Evolutionary conservation across 1,284 basidiomycete genomes (phyloP).

Genomic region (Inonotus hispidus): DNA sequence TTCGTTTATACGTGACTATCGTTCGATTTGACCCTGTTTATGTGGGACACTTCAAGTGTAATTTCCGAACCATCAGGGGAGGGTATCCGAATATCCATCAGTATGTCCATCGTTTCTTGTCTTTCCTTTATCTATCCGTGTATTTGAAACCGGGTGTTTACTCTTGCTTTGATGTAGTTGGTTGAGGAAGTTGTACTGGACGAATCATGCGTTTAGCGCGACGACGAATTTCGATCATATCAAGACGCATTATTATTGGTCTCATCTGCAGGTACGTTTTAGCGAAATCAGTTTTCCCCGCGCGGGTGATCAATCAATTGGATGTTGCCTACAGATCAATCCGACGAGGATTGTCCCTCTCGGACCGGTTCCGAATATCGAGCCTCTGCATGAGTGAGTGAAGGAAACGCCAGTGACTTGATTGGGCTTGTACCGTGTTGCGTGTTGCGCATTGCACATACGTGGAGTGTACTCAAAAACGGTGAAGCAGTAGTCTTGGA

Average conservation of each 20-base stretch:
- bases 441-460: too few species aligned
- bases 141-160: neutral
- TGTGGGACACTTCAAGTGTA: conserved; percentile 59
- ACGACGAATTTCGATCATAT: conserved; percentile 57
- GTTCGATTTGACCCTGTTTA: conserved; percentile 52
- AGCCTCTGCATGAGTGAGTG: conserved; percentile 45
- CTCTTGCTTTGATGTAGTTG: conserved; percentile 26
- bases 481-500: too few species aligned
- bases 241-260: conserved; percentile 42
- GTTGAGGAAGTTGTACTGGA: conserved; percentile 61
- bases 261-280: conserved; percentile 21
- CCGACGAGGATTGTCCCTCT: conserved; percentile 64
- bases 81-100: conserved; percentile 44
- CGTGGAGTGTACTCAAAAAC: too few species aligned
- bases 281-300: neutral
- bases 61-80: conserved; percentile 36
- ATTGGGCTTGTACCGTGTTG: too few species aligned
- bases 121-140: neutral
- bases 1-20: conserved; percentile 55
- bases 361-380: conserved; percentile 69
- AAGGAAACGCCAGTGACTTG: too few species aligned
- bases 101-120: conserved; percentile 9
- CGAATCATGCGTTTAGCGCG: conserved; percentile 51
- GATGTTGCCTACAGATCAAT: conserved; percentile 41
- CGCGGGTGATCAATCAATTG: neutral